Base-by-base conservation (phyloP, 306 rosid species). In the Dryas octopetala region DNA sequence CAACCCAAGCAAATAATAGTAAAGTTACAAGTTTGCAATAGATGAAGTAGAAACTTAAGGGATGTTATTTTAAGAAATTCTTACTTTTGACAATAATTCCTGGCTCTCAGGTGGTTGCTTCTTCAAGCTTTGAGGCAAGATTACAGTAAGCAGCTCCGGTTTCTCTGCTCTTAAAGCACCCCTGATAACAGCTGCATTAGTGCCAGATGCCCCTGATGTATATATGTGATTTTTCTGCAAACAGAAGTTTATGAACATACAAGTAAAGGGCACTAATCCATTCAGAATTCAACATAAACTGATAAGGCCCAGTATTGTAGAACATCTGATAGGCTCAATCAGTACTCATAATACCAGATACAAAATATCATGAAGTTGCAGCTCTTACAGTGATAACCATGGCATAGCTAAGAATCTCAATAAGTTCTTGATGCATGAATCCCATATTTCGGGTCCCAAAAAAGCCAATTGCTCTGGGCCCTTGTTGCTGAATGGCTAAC, bases 401-500 rank as follows among this genome's bases (percentile, higher is more conserved):
- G 46, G 99, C 99, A 88, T 95, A 95, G 88, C 99, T 95, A 75
- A 95, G 97, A 87, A 95, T 95, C 88, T 95, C 99, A 68, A 95
- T 92, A 73, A 95, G 93, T 61, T 95, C 90, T 84, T 95, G 99
- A 81, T 95, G 99, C 99, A 92, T 89, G 88, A 95, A 95, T 73
- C 99, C 99, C 99, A 95, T 95, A 84, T 95, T 95, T 79, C 99
- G 82, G 5, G 99, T 95, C 76, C 97, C 99, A 84, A 95, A 95
- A 82, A 95, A 95, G 71, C 97, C 97, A 74, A 95, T 92, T 77
- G 99, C 78, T 88, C 99, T 86, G 62, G 99, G 99, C 75, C 99
- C 99, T 89, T 95, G 97, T 84, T 95, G 99, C 81, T 95, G 99
- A 89, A 95, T 95, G 80, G 99, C 99, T 77, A 95, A 83, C 80